Evolutionary conservation across 1,139 yeast species (phyloP).

Genomic region (Suhomyces yuchorum): DNA sequence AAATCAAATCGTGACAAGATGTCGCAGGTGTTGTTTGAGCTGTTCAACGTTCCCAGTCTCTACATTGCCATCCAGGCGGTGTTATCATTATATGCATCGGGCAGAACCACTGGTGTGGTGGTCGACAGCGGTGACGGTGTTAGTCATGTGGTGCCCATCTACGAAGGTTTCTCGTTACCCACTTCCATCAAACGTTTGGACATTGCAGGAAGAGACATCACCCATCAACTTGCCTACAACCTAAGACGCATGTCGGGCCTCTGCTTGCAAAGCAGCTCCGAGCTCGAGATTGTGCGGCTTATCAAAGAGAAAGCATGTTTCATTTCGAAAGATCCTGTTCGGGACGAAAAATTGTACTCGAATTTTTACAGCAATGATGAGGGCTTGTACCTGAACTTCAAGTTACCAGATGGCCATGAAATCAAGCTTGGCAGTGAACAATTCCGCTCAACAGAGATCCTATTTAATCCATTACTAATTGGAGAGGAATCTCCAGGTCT

Average conservation of each 20-base stretch:
- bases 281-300: conserved; percentile 74
- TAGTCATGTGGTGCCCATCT: conserved; percentile 84
- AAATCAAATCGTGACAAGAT: conserved; percentile 66
- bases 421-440: conserved; percentile 66
- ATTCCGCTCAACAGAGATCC: conserved; percentile 70
- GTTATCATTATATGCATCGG: conserved; percentile 81
- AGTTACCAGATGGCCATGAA: conserved; percentile 81
- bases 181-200: conserved; percentile 75
- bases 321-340: conserved; percentile 66
- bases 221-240: conserved; percentile 69
- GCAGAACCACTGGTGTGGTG: conserved; percentile 88
- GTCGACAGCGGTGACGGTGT: conserved; percentile 94
- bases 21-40: conserved; percentile 81
- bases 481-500: conserved; percentile 78
- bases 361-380: conserved; percentile 21
- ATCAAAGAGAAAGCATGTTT: conserved; percentile 78
- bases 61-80: conserved; percentile 84
- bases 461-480: conserved; percentile 76
- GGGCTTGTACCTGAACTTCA: conserved; percentile 44
- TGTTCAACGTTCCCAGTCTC: conserved; percentile 84
- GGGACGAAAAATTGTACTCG: conserved; percentile 65
- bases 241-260: conserved; percentile 67
- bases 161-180: conserved; percentile 81
- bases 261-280: conserved; percentile 66
- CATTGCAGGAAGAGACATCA: conserved; percentile 84